phyloP scores from a whole-genome alignment of 2,329 filamentous ascomycete genomes.

The Fusarium praegraminearum region DNA sequence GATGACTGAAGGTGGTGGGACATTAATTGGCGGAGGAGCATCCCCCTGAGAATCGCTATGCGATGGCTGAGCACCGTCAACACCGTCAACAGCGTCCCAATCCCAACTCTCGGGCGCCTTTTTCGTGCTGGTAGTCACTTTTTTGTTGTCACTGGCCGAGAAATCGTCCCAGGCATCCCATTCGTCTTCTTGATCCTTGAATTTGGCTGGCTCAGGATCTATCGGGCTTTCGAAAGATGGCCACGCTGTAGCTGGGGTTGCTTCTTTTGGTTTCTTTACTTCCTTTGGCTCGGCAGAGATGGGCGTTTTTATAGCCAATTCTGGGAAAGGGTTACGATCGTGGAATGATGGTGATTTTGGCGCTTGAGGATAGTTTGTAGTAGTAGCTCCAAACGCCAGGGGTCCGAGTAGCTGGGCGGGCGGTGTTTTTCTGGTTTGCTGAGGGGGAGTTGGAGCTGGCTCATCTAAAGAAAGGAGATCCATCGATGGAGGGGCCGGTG shows the following conservation, averaged over 20 bases:
- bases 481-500: constrained; percentile 48
- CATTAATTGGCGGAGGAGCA: constrained; percentile 78
- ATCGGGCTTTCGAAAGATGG: constrained; percentile 52
- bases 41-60: constrained; percentile 44
- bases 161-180: constrained; percentile 67
- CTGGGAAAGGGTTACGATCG: constrained; percentile 65
- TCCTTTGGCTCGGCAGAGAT: constrained; percentile 51
- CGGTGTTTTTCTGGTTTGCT: constrained; percentile 42
- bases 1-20: constrained; percentile 88
- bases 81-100: constrained; percentile 60
- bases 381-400: constrained; percentile 48
- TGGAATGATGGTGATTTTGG: constrained; percentile 66
- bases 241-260: constrained; percentile 61
- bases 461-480: constrained; percentile 58
- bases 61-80: constrained; percentile 39
- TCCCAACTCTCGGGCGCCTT: constrained; percentile 58
- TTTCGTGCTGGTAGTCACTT: constrained; percentile 27
- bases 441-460: constrained; percentile 38
- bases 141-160: constrained; percentile 44
- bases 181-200: constrained; percentile 55
- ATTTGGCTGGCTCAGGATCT: constrained; percentile 17
- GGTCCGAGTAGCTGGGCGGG: constrained; percentile 50
- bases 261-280: constrained; percentile 52
- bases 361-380: constrained; percentile 57
- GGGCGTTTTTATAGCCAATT: constrained; percentile 61